These are phyloP conservation scores for Fraxinus nigra DNA, from an alignment of 305 asterid genomes.

Conservation along the genomic window DNA sequence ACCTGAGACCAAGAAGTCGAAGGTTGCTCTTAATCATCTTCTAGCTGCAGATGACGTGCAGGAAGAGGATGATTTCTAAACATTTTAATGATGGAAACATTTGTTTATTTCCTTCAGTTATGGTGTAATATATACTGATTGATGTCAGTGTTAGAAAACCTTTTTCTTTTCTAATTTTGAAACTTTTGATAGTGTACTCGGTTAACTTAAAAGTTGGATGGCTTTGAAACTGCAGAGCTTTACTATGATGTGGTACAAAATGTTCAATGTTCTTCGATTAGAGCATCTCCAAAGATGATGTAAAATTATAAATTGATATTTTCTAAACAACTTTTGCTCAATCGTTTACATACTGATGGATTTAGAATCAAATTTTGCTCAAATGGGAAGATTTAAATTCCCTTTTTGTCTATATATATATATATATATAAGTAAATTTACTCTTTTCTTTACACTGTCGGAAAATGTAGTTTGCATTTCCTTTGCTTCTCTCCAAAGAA, in stretches of 20 bases:
- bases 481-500: not conserved
- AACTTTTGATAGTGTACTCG: not conserved
- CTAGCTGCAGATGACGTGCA: conserved; percentile 66
- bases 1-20: conserved; percentile 52
- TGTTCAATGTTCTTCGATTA: not conserved
- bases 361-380: too few species aligned
- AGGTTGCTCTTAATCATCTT: conserved; percentile 75
- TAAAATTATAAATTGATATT: too few species aligned
- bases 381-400: too few species aligned
- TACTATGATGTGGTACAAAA: not conserved
- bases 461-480: not conserved
- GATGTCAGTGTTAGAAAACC: not conserved
- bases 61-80: conserved; percentile 52
- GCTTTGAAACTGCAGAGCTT: not conserved
- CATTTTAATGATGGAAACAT: not conserved
- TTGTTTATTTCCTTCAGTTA: not conserved
- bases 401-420: too few species aligned
- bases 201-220: not conserved
- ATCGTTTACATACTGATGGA: not conserved
- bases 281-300: not conserved
- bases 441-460: not conserved
- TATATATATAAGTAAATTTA: not conserved
- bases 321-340: not conserved
- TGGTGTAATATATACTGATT: not conserved
- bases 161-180: not conserved